Evolutionary conservation across 305 asterid species (phyloP).

Genomic region (Fraxinus platypoda): DNA sequence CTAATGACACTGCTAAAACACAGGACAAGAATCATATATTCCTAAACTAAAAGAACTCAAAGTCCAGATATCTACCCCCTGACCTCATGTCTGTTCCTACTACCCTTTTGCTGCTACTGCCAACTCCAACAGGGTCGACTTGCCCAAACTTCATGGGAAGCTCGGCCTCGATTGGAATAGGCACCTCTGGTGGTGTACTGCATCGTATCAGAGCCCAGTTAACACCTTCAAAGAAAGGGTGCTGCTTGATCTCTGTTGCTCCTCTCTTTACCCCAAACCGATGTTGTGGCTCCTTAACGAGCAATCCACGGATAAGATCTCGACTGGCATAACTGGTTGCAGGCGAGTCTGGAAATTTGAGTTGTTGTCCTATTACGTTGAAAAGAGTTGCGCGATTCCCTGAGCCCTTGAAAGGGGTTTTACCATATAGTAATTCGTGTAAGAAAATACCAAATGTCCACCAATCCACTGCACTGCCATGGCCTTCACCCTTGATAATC

Average conservation of each 20-base stretch:
- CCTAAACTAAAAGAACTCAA: slow-evolving; percentile 87
- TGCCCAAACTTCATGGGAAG: slow-evolving; percentile 55
- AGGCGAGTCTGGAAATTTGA: slow-evolving; percentile 84
- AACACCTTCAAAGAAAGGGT: slow-evolving; percentile 89
- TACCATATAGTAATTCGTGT: slow-evolving; percentile 80
- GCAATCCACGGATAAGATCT: slow-evolving; percentile 84
- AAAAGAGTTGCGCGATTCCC: slow-evolving; percentile 90
- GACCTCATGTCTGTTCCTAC: slow-evolving; percentile 65
- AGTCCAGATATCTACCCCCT: slow-evolving; percentile 95
- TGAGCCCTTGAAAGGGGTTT: slow-evolving; percentile 92
- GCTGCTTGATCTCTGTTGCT: slow-evolving; percentile 93
- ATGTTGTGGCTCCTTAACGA: slow-evolving; percentile 88
- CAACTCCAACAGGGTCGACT: slow-evolving; percentile 56
- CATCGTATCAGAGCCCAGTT: slow-evolving; percentile 97
- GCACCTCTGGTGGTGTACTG: slow-evolving; percentile 96
- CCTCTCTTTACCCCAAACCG: slow-evolving; percentile 91
- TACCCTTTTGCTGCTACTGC: slow-evolving; percentile 56
- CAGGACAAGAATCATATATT: slow-evolving; percentile 23
- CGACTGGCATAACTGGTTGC: slow-evolving; percentile 85
- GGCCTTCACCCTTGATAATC: slow-evolving; percentile 96
- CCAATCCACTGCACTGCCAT: slow-evolving; percentile 98
- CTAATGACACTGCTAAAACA: slow-evolving; percentile 30
- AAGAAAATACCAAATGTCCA: slow-evolving; percentile 96
- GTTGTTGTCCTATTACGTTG: slow-evolving; percentile 90
- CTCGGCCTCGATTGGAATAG: slow-evolving; percentile 75